These are phyloP conservation scores for Diaporthe eres DNA, from an alignment of 2,329 filamentous ascomycete species.

Conservation along the genomic window DNA sequence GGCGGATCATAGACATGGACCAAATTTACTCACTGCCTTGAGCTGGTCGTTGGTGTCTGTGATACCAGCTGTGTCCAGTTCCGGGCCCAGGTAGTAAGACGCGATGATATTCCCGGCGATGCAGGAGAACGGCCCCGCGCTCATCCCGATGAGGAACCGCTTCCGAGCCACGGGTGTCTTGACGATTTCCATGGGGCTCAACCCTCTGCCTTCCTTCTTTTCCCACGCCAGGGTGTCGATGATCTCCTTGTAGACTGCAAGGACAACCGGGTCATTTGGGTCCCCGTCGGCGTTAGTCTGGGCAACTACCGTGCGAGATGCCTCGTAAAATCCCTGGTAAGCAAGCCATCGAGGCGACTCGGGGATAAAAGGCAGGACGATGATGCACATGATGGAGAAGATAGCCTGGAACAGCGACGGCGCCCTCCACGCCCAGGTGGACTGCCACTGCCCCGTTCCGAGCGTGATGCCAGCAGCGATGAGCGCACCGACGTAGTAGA, in stretches of 20 bases:
- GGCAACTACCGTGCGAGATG: conserved; percentile 58
- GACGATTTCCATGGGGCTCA: conserved; percentile 54
- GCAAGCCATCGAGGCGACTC: conserved; percentile 65
- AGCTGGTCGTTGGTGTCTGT: conserved; percentile 58
- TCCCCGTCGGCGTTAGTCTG: conserved; percentile 61
- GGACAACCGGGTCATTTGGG: conserved; percentile 53
- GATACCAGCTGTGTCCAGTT: conserved; percentile 62
- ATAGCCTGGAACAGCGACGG: conserved; percentile 57
- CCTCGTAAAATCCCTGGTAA: conserved; percentile 55
- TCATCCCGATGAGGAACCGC: conserved; percentile 56
- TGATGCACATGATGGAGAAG: conserved; percentile 50
- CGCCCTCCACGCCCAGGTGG: conserved; percentile 59
- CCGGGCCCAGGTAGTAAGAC: conserved; percentile 57
- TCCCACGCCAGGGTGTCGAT: conserved; percentile 61
- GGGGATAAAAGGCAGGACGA: conserved; percentile 57
- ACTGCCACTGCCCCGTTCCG: conserved; percentile 56
- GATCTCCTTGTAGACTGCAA: conserved; percentile 60
- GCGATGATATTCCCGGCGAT: conserved; percentile 57
- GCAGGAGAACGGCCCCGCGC: conserved; percentile 50
- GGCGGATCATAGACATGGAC: not conserved
- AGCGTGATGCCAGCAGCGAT: conserved; percentile 63
- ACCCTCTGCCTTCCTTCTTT: conserved; percentile 55
- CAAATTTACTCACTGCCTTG: conserved; percentile 50
- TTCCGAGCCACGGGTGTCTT: conserved; percentile 53
- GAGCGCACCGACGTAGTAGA: conserved; percentile 56